A percentile compares a stretch with the other conserved stretches of the same genome.
These are phyloP conservation scores for Schoenoplectus triqueter DNA, from an alignment of 202 grass and related monocot species.

Conservation along the genomic window DNA sequence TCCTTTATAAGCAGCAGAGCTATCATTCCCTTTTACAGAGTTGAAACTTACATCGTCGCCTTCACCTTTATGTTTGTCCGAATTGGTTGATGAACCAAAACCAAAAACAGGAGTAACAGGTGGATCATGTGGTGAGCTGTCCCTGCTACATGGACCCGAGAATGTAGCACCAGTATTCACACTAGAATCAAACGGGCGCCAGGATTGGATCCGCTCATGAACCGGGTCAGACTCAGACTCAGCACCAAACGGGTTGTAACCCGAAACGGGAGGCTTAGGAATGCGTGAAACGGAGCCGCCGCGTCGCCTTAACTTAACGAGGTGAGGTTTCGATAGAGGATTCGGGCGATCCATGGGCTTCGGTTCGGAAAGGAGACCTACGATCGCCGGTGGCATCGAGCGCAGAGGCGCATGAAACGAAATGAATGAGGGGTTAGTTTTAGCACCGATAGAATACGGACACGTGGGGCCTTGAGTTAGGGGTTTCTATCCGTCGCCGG, in stretches of 20 bases:
- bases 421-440: background rate
- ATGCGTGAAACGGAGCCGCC: background rate
- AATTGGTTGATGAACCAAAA: conserved; percentile 31
- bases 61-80: background rate
- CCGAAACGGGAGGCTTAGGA: conserved; percentile 26
- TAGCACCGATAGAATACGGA: too few relatives aligned
- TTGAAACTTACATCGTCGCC: conserved; percentile 7
- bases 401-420: background rate
- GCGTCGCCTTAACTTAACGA: conserved; percentile 27
- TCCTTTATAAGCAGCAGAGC: background rate
- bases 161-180: background rate
- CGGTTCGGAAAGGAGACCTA: conserved; percentile 12
- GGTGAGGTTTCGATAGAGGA: conserved; percentile 28
- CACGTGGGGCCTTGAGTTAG: too few relatives aligned
- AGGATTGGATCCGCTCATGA: conserved; percentile 26
- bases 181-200: conserved; percentile 22
- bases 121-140: background rate
- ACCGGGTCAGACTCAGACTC: background rate
- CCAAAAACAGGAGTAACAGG: conserved; percentile 22
- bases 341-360: conserved; percentile 38
- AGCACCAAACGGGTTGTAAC: conserved; percentile 19
- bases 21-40: background rate
- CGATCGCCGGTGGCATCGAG: conserved; percentile 34
- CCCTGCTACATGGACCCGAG: background rate
- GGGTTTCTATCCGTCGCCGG: too few relatives aligned